Percentiles rank a stretch among this genome's conserved stretches.
phyloP scores from a whole-genome alignment of 306 rosid genomes.

The Vachellia collinsii region DNA sequence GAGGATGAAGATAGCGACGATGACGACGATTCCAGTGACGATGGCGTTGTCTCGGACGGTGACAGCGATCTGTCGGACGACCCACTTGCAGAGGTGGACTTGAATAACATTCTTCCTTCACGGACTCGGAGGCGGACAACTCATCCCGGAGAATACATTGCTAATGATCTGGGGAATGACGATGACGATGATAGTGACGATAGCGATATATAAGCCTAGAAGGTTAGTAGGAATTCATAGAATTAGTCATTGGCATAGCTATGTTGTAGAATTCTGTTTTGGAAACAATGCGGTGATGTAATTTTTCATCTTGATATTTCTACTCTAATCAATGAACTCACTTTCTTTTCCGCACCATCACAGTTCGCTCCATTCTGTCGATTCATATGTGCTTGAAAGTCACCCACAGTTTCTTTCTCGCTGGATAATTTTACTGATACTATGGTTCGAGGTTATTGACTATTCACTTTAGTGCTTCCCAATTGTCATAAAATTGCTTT shows the following conservation, averaged over 20 bases:
- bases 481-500: background rate
- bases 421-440: conserved; percentile 2
- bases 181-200: conserved; percentile 44
- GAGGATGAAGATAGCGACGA: conserved; percentile 31
- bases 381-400: background rate
- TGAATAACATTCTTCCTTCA: conserved; percentile 89
- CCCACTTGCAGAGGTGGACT: conserved; percentile 86
- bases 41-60: conserved; percentile 56
- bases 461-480: background rate
- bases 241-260: conserved; percentile 25
- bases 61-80: conserved; percentile 88
- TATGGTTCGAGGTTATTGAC: conserved; percentile 23
- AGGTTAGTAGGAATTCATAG: conserved; percentile 56
- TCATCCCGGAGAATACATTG: conserved; percentile 66
- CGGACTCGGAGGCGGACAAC: conserved; percentile 77
- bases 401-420: background rate
- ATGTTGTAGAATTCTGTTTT: background rate
- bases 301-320: conserved; percentile 17
- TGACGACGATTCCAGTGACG: conserved; percentile 53
- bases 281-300: conserved; percentile 13
- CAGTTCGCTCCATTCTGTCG: background rate
- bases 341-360: background rate
- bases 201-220: conserved; percentile 54
- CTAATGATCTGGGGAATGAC: conserved; percentile 47
- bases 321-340: conserved; percentile 2